These are phyloP conservation scores for Mortierella alpina DNA, from an alignment of 192 early-diverging fungal species.

Conservation along the genomic window DNA sequence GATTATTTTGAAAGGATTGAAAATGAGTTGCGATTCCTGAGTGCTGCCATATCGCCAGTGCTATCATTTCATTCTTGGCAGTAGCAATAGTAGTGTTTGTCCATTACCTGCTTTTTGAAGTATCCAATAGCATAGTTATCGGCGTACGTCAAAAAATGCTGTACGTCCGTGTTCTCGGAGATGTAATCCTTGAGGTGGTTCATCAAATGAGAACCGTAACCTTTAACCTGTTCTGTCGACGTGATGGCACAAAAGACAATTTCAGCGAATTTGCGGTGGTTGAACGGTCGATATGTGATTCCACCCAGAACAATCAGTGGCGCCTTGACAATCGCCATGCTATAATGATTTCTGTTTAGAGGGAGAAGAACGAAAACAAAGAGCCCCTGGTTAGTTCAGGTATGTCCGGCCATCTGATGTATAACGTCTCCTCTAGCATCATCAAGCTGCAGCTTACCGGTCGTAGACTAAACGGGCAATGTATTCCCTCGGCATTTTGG, in stretches of 20 bases:
- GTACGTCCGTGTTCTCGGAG: constrained; percentile 71
- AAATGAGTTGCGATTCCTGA: constrained; percentile 9
- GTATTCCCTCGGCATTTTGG: constrained; percentile 99
- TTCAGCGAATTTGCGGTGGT: constrained; percentile 90
- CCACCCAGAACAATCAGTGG: constrained; percentile 84
- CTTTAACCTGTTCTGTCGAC: constrained; percentile 93
- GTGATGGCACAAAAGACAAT: constrained; percentile 99
- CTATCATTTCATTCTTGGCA: not conserved
- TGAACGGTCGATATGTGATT: constrained; percentile 95
- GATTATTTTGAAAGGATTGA: not conserved
- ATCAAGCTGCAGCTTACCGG: constrained; percentile 55
- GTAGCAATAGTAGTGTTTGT: not conserved
- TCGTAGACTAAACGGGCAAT: constrained; percentile 97
- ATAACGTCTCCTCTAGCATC: not conserved
- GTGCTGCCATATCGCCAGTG: not conserved
- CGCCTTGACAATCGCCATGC: constrained; percentile 81
- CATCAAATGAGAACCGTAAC: constrained; percentile 97
- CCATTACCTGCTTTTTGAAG: constrained; percentile 90
- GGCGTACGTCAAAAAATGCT: constrained; percentile 96
- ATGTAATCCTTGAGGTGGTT: constrained; percentile 97
- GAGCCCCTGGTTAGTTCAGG: not conserved
- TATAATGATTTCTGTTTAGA: constrained; percentile 78
- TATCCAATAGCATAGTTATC: constrained; percentile 99
- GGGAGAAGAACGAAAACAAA: not conserved
- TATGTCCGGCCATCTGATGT: not conserved